Conservation (phyloP, 345 rosid species). For the Aquilaria malaccensis region DNA sequence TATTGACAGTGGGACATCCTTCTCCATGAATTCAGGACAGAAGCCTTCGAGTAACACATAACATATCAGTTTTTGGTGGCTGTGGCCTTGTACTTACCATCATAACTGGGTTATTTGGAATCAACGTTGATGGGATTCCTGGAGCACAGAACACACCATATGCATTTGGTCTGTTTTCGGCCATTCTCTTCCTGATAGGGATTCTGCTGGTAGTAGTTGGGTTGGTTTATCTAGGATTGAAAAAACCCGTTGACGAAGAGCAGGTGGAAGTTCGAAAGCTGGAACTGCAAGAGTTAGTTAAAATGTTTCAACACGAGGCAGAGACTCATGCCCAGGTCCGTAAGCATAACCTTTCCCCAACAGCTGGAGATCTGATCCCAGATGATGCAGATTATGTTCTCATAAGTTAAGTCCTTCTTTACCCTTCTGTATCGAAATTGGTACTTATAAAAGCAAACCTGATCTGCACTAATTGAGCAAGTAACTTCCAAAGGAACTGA, state of each 20-base stretch:
- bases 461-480: too few relatives aligned
- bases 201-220: slow-evolving; percentile 57
- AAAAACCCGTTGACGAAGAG: slow-evolving; percentile 53
- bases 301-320: slow-evolving; percentile 93
- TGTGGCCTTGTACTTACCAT: slow-evolving; percentile 79
- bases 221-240: slow-evolving; percentile 67
- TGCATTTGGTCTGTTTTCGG: slow-evolving; percentile 78
- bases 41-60: slow-evolving; percentile 88
- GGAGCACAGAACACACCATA: slow-evolving; percentile 72
- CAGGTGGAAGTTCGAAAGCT: slow-evolving; percentile 64
- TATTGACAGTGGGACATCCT: too few relatives aligned
- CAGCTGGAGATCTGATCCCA: slow-evolving; percentile 51
- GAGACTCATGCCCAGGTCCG: slow-evolving; percentile 91
- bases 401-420: slow-evolving; percentile 12
- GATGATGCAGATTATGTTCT: slow-evolving; percentile 46
- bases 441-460: too few relatives aligned
- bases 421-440: too few relatives aligned
- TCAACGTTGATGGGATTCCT: slow-evolving; percentile 98
- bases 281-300: slow-evolving; percentile 80
- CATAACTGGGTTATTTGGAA: slow-evolving; percentile 83
- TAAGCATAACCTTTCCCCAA: slow-evolving; percentile 58
- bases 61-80: slow-evolving; percentile 88
- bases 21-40: slow-evolving; percentile 42
- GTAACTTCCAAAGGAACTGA: too few relatives aligned
- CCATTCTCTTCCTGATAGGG: slow-evolving; percentile 43